Evolutionary conservation across 805 yeast genomes (phyloP), one percentile per base, ranked within the genome.

Genomic region (Ogataea nitratoaversa): DNA sequence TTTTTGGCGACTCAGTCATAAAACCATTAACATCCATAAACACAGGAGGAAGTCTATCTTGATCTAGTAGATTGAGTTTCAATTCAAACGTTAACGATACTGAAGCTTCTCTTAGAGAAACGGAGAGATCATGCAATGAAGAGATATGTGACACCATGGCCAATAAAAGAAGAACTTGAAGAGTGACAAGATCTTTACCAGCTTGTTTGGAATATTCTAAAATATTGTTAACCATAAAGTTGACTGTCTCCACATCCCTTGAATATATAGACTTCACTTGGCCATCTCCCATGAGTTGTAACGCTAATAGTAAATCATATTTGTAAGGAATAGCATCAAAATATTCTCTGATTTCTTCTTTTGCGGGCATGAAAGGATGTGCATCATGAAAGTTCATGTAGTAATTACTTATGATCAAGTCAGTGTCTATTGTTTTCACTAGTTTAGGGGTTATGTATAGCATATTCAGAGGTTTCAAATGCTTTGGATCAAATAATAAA

Each of bases 241-340:
- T 66, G 3, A 70, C 62, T 2, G 69, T 64, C 43, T 63, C 71
- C 13, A 66, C 62, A 45, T 70, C 71, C 37, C 52, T 59, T 4
- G 70, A 49, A 40, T 66, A 71, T 24, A 56, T 48, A 1, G 57
- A 42, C 5, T 63, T 42, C 1, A 66, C 50, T 44, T 72, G 74
- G 3, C 79, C 79, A 41, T 72, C 78, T 1, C 71, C 74, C 14
- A 74, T 57, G 3, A 74, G 45, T 43, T 72, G 71, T 77, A 74
- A 72, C 1, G 72, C 66, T 2, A 65, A 56, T 5, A 74, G 31
- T n/a, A 72, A 42, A 42, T 74, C 79, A 28, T 57, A 57, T 19
- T 66, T 67, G 30, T 63, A 44, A 0, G 68, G 67, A 1, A 65
- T 52, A 12, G 59, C 37, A 6, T 49, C 42, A 8, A 74, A 46